Evolutionary conservation across 2,329 filamentous ascomycete genomes (phyloP).

Genomic region (Fusarium pseudograminearum): DNA sequence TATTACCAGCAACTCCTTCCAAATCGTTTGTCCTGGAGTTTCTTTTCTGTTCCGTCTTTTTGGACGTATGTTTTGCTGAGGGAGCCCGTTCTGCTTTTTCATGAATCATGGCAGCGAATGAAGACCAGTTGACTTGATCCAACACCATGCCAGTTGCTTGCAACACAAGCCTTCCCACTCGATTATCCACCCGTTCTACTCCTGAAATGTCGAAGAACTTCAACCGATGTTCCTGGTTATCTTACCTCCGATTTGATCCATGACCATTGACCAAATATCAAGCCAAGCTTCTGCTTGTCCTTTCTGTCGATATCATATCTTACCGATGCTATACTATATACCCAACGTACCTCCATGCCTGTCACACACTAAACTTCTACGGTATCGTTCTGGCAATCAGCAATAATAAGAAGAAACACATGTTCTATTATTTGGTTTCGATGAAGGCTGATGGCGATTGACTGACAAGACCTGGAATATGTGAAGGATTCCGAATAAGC

Average conservation of each 20-base stretch:
- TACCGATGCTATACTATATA: background rate
- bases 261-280: background rate
- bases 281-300: no score
- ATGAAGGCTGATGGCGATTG: background rate
- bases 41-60: background rate
- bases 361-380: no score
- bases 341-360: background rate
- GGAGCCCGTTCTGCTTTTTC: background rate
- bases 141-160: background rate
- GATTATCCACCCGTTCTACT: accelerated
- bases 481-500: background rate
- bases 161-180: background rate
- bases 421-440: background rate
- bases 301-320: background rate
- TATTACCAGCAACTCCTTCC: background rate
- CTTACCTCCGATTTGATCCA: no score
- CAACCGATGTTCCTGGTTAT: accelerated
- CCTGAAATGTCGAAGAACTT: accelerated
- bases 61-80: accelerated
- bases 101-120: background rate
- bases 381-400: accelerated
- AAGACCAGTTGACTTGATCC: background rate
- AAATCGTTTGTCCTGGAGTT: accelerated
- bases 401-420: accelerated
- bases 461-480: background rate